Evolutionary conservation across 2,329 filamentous ascomycete genomes (phyloP).

Genomic region (Colletotrichum viniferum): DNA sequence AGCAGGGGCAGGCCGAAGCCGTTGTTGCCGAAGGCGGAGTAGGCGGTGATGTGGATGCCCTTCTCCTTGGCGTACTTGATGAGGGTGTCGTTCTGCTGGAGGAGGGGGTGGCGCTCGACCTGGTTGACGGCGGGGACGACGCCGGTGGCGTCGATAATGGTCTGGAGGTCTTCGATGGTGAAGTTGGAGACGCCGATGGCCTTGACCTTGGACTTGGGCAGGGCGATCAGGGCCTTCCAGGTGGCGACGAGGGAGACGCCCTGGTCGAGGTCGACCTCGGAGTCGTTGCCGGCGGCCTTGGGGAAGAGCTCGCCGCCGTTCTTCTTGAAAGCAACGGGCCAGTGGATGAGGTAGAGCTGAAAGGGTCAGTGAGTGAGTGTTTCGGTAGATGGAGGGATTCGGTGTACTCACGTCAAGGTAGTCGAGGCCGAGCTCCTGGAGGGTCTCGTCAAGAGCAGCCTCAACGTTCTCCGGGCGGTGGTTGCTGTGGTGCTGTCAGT

Average conservation of each 20-base stretch:
- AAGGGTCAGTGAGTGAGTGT: neutral
- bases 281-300: conserved; percentile 36
- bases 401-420: conserved; percentile 55
- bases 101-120: conserved; percentile 70
- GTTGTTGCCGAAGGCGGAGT: conserved; percentile 61
- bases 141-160: conserved; percentile 60
- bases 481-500: conserved; percentile 39
- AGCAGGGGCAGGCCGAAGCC: conserved; percentile 51
- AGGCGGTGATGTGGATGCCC: conserved; percentile 70
- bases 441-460: conserved; percentile 58
- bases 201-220: conserved; percentile 64
- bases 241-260: conserved; percentile 45
- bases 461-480: conserved; percentile 65
- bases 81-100: conserved; percentile 60
- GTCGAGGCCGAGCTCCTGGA: conserved; percentile 59
- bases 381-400: neutral
- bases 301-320: conserved; percentile 49
- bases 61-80: conserved; percentile 65
- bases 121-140: conserved; percentile 69
- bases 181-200: conserved; percentile 80
- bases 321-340: conserved; percentile 55
- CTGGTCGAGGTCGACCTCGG: conserved; percentile 46
- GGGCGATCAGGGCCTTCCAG: conserved; percentile 57
- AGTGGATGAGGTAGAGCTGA: conserved; percentile 66
- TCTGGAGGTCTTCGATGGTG: conserved; percentile 57